phyloP scores from a whole-genome alignment of 495 filamentous ascomycete genomes.

The Tuber aestivum region DNA sequence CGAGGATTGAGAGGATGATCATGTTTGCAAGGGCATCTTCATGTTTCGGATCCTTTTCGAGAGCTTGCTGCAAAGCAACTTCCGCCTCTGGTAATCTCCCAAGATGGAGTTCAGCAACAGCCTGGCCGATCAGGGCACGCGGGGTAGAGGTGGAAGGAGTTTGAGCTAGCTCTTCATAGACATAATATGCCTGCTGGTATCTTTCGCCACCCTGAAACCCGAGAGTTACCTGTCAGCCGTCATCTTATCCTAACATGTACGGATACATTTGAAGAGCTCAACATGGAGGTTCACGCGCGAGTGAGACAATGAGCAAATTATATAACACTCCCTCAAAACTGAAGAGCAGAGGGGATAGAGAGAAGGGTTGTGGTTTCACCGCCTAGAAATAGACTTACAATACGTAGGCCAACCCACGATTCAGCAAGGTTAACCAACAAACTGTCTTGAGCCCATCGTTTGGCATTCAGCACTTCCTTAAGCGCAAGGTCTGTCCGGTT shows the following conservation, averaged over 20 bases:
- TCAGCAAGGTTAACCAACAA: conserved; percentile 90
- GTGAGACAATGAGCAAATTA: neutral
- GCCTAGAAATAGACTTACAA: conserved; percentile 53
- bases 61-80: conserved; percentile 70
- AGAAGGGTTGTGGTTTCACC: neutral
- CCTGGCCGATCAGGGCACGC: conserved; percentile 72
- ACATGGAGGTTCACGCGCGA: neutral
- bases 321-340: neutral
- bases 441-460: conserved; percentile 93
- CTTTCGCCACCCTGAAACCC: conserved; percentile 73
- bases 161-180: conserved; percentile 93
- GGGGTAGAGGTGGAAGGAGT: conserved; percentile 64
- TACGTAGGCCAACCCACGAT: conserved; percentile 83
- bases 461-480: conserved; percentile 82
- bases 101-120: conserved; percentile 84
- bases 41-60: conserved; percentile 65
- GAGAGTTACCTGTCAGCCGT: conserved; percentile 2
- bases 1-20: conserved; percentile 68
- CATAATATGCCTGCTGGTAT: conserved; percentile 96
- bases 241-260: conserved; percentile 9
- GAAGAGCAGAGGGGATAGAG: neutral
- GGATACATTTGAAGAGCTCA: neutral
- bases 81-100: conserved; percentile 85
- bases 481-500: conserved; percentile 84
- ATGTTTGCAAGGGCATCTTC: conserved; percentile 72